These are phyloP conservation scores for Bremia lactucae DNA, from an alignment of 352 stramenopile genomes.

Conservation along the genomic window DNA sequence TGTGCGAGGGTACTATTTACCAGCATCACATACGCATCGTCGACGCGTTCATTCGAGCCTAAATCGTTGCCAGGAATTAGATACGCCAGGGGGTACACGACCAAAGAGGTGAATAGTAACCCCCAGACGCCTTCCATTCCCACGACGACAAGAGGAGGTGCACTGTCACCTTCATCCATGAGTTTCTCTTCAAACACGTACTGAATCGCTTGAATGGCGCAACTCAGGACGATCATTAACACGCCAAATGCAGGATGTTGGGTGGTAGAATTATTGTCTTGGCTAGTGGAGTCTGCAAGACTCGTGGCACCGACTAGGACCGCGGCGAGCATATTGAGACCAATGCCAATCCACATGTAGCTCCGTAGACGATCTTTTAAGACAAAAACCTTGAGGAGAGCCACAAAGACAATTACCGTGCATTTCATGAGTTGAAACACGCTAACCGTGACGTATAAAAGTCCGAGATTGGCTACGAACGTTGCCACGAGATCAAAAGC, in stretches of 20 bases:
- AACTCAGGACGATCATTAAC: conserved; percentile 90
- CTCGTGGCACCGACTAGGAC: conserved; percentile 90
- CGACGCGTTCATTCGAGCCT: conserved; percentile 89
- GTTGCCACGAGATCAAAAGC: conserved; percentile 91
- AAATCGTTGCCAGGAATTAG: conserved; percentile 87
- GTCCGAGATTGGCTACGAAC: conserved; percentile 90
- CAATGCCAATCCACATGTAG: conserved; percentile 96
- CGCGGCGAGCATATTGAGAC: conserved; percentile 89
- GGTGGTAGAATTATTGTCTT: conserved; percentile 44
- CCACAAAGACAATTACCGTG: conserved; percentile 94
- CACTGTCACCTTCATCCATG: conserved; percentile 89
- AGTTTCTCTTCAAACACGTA: conserved; percentile 98
- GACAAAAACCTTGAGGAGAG: conserved; percentile 92
- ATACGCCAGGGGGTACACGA: conserved; percentile 92
- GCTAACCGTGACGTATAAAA: conserved; percentile 87
- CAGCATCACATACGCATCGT: conserved; percentile 71
- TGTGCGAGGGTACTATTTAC: conserved; percentile 52
- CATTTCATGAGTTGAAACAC: conserved; percentile 87
- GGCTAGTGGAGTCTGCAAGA: conserved; percentile 70
- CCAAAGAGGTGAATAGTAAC: conserved; percentile 83
- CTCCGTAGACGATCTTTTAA: conserved; percentile 81
- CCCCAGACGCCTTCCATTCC: conserved; percentile 97
- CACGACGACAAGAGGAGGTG: conserved; percentile 88
- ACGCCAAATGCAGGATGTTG: conserved; percentile 85
- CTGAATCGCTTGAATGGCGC: conserved; percentile 90